Percentiles rank a stretch among this genome's conserved stretches.
Evolutionary conservation across 2,329 filamentous ascomycete genomes (phyloP).

Genomic region (Didymella segeticola): DNA sequence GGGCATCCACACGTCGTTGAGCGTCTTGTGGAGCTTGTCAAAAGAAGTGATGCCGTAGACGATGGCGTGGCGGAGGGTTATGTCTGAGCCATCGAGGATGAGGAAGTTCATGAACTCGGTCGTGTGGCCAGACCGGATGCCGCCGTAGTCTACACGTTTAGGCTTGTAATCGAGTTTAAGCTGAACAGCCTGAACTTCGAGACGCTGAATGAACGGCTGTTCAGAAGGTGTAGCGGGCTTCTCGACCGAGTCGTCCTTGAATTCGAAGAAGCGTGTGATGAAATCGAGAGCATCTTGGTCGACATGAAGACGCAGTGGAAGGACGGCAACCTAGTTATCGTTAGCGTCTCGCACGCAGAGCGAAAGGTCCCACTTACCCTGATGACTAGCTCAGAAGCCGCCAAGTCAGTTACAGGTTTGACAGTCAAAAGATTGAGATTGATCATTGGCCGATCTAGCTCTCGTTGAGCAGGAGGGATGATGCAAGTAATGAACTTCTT

Average conservation of each 20-base stretch:
- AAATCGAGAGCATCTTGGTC: constrained; percentile 98
- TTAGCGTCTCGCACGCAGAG: constrained; percentile 9
- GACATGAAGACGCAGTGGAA: constrained; percentile 89
- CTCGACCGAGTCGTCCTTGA: constrained; percentile 77
- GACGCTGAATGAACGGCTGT: constrained; percentile 84
- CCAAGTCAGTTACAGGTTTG: constrained; percentile 80
- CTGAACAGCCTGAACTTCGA: constrained; percentile 82
- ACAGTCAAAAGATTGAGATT: constrained; percentile 89
- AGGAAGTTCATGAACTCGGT: constrained; percentile 99
- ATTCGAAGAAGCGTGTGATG: constrained; percentile 96
- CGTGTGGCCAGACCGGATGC: constrained; percentile 88
- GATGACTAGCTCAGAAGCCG: constrained; percentile 88
- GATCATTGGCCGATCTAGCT: constrained; percentile 87
- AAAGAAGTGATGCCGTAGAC: constrained; percentile 92
- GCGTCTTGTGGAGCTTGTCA: constrained; percentile 83
- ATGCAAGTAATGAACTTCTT: constrained; percentile 97
- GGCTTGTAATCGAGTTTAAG: constrained; percentile 96
- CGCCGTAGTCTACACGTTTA: constrained; percentile 95
- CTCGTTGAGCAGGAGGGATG: constrained; percentile 82
- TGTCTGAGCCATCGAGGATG: constrained; percentile 84
- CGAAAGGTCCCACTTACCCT: constrained; percentile 65
- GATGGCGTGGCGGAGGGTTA: constrained; percentile 86
- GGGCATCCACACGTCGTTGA: constrained; percentile 97
- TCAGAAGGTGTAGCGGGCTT: constrained; percentile 66
- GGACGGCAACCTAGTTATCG: constrained; percentile 62